Evolutionary conservation across 177 flowering plant genomes (phyloP).

Genomic region (Tripterygium wilfordii): DNA sequence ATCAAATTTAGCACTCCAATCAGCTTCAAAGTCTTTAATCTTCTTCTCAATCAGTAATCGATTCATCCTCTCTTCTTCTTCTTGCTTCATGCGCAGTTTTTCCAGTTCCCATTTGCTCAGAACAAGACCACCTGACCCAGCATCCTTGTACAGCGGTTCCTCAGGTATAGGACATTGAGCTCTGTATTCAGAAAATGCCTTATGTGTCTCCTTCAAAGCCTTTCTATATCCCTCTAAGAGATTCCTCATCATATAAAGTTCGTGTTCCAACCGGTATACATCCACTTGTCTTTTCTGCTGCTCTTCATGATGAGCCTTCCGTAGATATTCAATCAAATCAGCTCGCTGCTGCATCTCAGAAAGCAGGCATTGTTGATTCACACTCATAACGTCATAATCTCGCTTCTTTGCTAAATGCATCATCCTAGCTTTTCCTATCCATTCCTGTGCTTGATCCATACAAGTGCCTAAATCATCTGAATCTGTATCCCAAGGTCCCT

Average conservation of each 20-base stretch:
- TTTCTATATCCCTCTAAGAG: conserved; percentile 62
- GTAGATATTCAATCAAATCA: conserved; percentile 31
- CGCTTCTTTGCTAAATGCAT: conserved; percentile 43
- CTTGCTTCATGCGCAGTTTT: conserved; percentile 41
- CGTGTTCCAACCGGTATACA: conserved; percentile 46
- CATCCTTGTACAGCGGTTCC: conserved; percentile 74
- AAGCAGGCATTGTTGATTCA: conserved; percentile 32
- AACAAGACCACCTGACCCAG: conserved; percentile 65
- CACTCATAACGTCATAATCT: conserved; percentile 17
- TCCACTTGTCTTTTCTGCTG: conserved; percentile 41
- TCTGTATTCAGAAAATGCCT: conserved; percentile 59
- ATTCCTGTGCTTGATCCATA: conserved; percentile 37
- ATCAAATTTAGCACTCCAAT: conserved; percentile 25
- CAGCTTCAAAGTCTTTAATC: conserved; percentile 29
- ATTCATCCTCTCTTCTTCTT: conserved; percentile 51
- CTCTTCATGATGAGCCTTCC: conserved; percentile 35
- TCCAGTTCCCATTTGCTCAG: conserved; percentile 54
- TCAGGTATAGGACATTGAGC: conserved; percentile 31
- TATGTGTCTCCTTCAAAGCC: conserved; percentile 55
- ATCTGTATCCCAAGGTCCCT: conserved; percentile 42
- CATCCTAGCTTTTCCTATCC: conserved; percentile 38
- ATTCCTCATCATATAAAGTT: conserved; percentile 50
- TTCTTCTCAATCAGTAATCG: conserved; percentile 27
- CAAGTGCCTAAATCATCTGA: conserved; percentile 30
- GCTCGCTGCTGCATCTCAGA: conserved; percentile 49